A percentile compares a stretch with the other conserved stretches of the same genome.
These are phyloP conservation scores for Letharia columbiana DNA, from an alignment of 495 filamentous ascomycete species.

Conservation along the genomic window DNA sequence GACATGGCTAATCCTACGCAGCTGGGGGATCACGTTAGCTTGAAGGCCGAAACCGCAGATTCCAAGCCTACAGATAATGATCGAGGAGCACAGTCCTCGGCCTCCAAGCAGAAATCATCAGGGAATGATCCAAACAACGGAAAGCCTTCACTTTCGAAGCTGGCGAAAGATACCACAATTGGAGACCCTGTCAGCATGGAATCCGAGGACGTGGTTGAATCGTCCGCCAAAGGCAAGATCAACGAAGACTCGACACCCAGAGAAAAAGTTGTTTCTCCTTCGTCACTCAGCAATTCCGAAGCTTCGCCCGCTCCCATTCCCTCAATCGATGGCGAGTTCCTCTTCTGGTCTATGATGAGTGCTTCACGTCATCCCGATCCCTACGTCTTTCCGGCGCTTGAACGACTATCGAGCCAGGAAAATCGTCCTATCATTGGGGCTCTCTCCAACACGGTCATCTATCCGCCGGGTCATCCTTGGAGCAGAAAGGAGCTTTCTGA, in stretches of 20 bases:
- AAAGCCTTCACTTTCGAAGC: constrained; percentile 19
- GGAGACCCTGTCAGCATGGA: constrained; percentile 26
- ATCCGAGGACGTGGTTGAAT: constrained; percentile 24
- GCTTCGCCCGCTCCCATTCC: constrained; percentile 54
- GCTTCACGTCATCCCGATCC: constrained; percentile 63
- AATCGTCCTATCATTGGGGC: constrained; percentile 68
- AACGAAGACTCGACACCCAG: background rate
- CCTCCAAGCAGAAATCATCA: background rate
- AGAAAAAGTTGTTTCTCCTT: background rate
- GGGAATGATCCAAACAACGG: background rate
- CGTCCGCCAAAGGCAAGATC: background rate
- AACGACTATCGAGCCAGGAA: constrained; percentile 27
- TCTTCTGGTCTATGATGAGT: constrained; percentile 93
- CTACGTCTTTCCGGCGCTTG: constrained; percentile 77
- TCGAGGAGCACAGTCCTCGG: constrained; percentile 14
- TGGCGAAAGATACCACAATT: constrained; percentile 25
- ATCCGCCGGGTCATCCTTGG: constrained; percentile 57
- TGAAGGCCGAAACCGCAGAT: constrained; percentile 26
- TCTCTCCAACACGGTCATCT: constrained; percentile 80
- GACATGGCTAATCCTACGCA: constrained; percentile 24
- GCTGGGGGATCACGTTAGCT: constrained; percentile 23
- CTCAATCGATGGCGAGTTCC: constrained; percentile 62
- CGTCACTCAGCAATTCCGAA: constrained; percentile 12
- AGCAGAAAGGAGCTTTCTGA: constrained; percentile 29
- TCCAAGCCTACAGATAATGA: constrained; percentile 22